Percentiles rank a stretch among this genome's conserved stretches.
phyloP scores from a whole-genome alignment of 1,139 yeast species.

The Kodamaea plutei region DNA sequence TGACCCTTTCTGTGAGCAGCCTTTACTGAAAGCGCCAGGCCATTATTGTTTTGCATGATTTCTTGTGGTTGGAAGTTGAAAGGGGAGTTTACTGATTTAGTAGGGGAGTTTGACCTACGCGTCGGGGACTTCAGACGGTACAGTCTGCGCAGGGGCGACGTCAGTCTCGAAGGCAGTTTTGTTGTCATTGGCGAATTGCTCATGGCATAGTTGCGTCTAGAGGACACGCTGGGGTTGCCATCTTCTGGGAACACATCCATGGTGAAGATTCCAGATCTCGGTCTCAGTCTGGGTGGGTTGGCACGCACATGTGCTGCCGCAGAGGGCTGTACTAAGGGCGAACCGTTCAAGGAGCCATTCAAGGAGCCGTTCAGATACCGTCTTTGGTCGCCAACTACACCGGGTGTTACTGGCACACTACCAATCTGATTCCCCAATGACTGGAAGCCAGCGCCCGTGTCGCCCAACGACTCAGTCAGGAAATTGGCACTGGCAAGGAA shows the following conservation, averaged over 20 bases:
- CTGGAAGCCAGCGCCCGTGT: conserved; percentile 2
- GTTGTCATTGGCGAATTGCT: neutral
- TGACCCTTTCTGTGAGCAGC: conserved; percentile 90
- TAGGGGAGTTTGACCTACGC: conserved; percentile 39
- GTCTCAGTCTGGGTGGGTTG: conserved; percentile 21
- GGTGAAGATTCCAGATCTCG: conserved; percentile 35
- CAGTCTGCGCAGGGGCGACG: conserved; percentile 37
- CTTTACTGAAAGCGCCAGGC: conserved; percentile 31
- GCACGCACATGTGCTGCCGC: conserved; percentile 17
- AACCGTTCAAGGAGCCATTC: conserved; percentile 19
- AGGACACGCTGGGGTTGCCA: conserved; percentile 19
- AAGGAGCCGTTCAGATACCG: conserved; percentile 21
- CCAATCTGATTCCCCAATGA: conserved; percentile 3
- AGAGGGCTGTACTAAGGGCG: conserved; percentile 22
- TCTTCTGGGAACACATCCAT: conserved; percentile 30
- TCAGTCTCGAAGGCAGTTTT: conserved; percentile 23
- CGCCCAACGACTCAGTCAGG: conserved; percentile 33
- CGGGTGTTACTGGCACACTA: neutral
- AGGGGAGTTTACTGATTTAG: conserved; percentile 38
- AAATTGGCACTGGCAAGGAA: conserved; percentile 39
- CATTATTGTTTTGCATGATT: conserved; percentile 27
- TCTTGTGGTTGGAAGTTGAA: conserved; percentile 50
- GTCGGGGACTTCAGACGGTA: conserved; percentile 34
- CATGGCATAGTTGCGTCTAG: conserved; percentile 14
- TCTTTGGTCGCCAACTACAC: conserved; percentile 4